These are phyloP conservation scores for Hymenoscyphus infarciens DNA, from an alignment of 2,329 filamentous ascomycete genomes.

Conservation along the genomic window DNA sequence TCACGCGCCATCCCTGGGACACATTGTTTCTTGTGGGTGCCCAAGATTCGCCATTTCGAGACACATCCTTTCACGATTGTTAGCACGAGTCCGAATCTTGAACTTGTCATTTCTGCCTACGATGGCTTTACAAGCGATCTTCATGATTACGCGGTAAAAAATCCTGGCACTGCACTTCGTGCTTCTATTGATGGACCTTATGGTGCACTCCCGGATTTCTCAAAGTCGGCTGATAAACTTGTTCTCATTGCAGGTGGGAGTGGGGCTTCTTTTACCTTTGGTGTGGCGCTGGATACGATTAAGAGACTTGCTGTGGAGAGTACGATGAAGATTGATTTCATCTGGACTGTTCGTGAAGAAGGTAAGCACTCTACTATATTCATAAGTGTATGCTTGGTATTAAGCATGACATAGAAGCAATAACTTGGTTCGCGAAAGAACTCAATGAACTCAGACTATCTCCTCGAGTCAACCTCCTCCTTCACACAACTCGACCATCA, in stretches of 20 bases:
- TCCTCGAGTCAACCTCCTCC: conserved; percentile 31
- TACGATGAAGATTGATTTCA: conserved; percentile 41
- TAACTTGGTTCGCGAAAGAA: conserved; percentile 28
- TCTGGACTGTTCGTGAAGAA: conserved; percentile 47
- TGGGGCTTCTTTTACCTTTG: conserved; percentile 57
- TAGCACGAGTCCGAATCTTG: conserved; percentile 34
- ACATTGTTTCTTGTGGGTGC: conserved; percentile 64
- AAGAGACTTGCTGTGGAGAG: conserved; percentile 37
- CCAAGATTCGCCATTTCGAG: conserved; percentile 51
- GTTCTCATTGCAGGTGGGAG: conserved; percentile 59
- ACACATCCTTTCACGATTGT: conserved; percentile 64
- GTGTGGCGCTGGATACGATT: conserved; percentile 45
- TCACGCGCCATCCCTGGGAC: conserved; percentile 48
- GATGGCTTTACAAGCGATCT: conserved; percentile 57
- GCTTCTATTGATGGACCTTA: conserved; percentile 59
- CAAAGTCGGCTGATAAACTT: conserved; percentile 48
- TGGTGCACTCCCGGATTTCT: conserved; percentile 51
- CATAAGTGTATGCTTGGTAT: not conserved
- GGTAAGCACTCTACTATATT: conserved; percentile 33
- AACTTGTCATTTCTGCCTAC: conserved; percentile 56
- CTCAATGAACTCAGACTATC: conserved; percentile 31
- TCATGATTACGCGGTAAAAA: conserved; percentile 47
- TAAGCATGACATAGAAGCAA: conserved; percentile 15
- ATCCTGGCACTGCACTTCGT: conserved; percentile 47
- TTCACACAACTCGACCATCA: conserved; percentile 31